Evolutionary conservation across 2,329 filamentous ascomycete genomes (phyloP), one percentile per base, ranked within the genome.

Genomic region (Pseudogymnoascus sp.): DNA sequence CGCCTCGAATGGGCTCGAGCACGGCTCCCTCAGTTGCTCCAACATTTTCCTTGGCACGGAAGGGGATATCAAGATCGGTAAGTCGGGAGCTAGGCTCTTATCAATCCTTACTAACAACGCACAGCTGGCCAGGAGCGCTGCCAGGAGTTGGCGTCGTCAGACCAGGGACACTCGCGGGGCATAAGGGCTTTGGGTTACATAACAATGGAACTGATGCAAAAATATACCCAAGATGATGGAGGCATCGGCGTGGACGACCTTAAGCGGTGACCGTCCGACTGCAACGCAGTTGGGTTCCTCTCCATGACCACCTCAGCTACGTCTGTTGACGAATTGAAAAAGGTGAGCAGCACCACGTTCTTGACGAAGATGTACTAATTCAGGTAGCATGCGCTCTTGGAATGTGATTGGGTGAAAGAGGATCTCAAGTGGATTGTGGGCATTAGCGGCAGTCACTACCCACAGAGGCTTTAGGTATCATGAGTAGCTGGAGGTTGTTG

Each of bases 161-260:
- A 44, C 16, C 16, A 28, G 28, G 8, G 11, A 18, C 23, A 16
- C 31, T 16, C 23, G n/a, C 18, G 14, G 25, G 40, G 59, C 38
- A 23, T 62, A 40, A 62, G 25, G 28, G 38, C 61, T 1, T 21
- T 62, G n/a, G 60, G 60, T 1, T 8, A 31, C 50, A 73, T 72
- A 33, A 69, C 65, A 21, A 74, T 71, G 67, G 66, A 73, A 63
- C 66, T 75, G 11, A 74, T 75, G 68, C 67, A 75, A 60, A 74
- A 73, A 66, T 72, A 73, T 64, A 59, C 65, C 28, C 74, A 73
- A 66, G 67, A 71, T 50, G 67, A 72, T 62, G 66, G 69, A 50
- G 65, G 64, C 53, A 63, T 73, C 59, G 67, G 72, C 21, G 66
- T 75, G 23, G 67, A 72, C 59, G 63, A 74, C 64, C 38, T 71